Evolutionary conservation across 371 early-diverging fungal species (phyloP).

Genomic region (Massospora cicadina): DNA sequence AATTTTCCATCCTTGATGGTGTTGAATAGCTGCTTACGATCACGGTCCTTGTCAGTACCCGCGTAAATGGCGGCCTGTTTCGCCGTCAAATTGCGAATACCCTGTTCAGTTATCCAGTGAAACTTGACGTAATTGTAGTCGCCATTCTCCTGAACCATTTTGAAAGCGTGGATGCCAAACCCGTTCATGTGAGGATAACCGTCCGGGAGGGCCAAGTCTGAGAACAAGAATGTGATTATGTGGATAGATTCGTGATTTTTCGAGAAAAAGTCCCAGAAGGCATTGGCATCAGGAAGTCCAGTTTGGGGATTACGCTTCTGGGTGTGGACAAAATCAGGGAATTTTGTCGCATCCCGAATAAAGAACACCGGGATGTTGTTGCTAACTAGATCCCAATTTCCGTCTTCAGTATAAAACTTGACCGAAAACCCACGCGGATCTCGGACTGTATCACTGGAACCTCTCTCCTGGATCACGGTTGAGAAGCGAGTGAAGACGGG

Average conservation of each 20-base stretch:
- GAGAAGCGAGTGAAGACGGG: conserved; percentile 45
- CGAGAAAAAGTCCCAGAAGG: conserved; percentile 45
- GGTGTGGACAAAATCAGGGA: conserved; percentile 47
- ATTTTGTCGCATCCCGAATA: conserved; percentile 39
- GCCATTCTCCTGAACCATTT: conserved; percentile 37
- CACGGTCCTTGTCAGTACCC: conserved; percentile 37
- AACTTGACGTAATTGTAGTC: conserved; percentile 40
- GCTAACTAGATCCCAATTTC: conserved; percentile 51
- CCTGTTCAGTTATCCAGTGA: conserved; percentile 52
- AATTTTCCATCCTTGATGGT: conserved; percentile 34
- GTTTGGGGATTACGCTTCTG: conserved; percentile 43
- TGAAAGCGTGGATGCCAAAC: conserved; percentile 36
- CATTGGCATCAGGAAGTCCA: conserved; percentile 27
- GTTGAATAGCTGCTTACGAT: conserved; percentile 37
- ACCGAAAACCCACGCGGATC: conserved; percentile 46
- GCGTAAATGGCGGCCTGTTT: conserved; percentile 33
- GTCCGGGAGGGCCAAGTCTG: conserved; percentile 41
- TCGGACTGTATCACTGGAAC: conserved; percentile 33
- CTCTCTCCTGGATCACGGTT: conserved; percentile 43
- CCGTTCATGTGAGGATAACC: conserved; percentile 46
- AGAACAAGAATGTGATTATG: conserved; percentile 39
- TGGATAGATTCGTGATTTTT: conserved; percentile 44
- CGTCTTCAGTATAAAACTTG: conserved; percentile 53
- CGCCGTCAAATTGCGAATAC: conserved; percentile 32
- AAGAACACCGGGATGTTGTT: conserved; percentile 48